Percentiles rank a stretch among this genome's conserved stretches.
phyloP scores from a whole-genome alignment of 805 yeast genomes.

The Cephaloascus albidus region DNA sequence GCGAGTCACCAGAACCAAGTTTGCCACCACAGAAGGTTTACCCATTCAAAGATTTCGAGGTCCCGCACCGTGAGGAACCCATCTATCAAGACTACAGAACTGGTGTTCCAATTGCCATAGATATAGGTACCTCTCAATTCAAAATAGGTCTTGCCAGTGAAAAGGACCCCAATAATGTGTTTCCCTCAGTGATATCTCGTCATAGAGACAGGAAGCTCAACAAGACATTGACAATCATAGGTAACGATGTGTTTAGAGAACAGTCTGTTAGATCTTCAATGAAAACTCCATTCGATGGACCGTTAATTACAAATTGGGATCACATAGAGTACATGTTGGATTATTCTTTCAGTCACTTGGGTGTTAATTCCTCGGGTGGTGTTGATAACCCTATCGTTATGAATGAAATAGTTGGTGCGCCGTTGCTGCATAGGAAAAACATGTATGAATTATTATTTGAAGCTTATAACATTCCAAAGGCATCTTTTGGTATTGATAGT shows the following conservation, averaged over 20 bases:
- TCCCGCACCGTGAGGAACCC: conserved; percentile 32
- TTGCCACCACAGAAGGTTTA: conserved; percentile 33
- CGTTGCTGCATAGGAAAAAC: conserved; percentile 58
- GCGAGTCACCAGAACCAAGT: conserved; percentile 6
- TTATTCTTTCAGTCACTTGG: conserved; percentile 72
- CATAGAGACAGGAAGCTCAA: conserved; percentile 71
- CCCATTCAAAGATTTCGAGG: conserved; percentile 28
- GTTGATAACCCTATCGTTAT: conserved; percentile 75
- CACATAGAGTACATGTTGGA: conserved; percentile 74
- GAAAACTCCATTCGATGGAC: conserved; percentile 80
- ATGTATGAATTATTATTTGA: conserved; percentile 84
- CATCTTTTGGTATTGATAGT: conserved; percentile 75
- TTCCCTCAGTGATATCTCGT: conserved; percentile 62
- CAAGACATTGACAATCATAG: conserved; percentile 60
- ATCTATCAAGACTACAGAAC: conserved; percentile 36
- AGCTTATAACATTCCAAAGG: conserved; percentile 65
- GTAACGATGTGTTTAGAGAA: conserved; percentile 74
- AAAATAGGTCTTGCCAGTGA: conserved; percentile 50
- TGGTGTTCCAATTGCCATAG: conserved; percentile 77
- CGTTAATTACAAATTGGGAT: conserved; percentile 88
- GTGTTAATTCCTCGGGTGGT: conserved; percentile 43
- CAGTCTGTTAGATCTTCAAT: conserved; percentile 58
- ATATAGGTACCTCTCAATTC: conserved; percentile 61
- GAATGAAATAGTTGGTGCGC: conserved; percentile 69
- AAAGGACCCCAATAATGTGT: conserved; percentile 45